Percentiles rank a stretch among this genome's conserved stretches.
These are phyloP conservation scores for Pseudotsuga menziesii DNA, from an alignment of 75 land plant genomes.

Conservation along the genomic window DNA sequence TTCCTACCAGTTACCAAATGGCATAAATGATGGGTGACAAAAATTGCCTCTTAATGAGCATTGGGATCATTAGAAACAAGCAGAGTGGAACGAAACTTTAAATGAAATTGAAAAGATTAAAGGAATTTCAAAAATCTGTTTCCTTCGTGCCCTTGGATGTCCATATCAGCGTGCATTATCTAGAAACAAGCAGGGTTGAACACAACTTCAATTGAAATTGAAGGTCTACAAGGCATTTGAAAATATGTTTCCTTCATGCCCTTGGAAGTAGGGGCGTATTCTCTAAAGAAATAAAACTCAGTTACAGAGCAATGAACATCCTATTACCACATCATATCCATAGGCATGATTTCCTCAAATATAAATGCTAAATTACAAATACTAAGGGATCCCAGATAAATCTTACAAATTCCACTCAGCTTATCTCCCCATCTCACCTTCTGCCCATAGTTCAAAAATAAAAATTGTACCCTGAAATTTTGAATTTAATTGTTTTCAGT, in stretches of 20 bases:
- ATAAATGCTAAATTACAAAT: not conserved
- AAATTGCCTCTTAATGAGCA: too few species aligned
- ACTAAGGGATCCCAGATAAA: not conserved
- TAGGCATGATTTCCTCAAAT: too few species aligned
- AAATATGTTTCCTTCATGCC: too few species aligned
- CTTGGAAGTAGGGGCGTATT: not conserved
- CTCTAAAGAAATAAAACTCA: too few species aligned
- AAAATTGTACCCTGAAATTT: not conserved
- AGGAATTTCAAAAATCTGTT: not conserved
- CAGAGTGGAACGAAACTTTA: not conserved
- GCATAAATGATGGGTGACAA: not conserved
- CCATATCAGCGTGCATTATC: too few species aligned
- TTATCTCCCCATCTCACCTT: not conserved
- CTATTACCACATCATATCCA: too few species aligned
- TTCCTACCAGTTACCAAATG: too few species aligned
- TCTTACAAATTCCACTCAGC: not conserved
- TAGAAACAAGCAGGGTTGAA: too few species aligned
- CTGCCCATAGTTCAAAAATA: not conserved
- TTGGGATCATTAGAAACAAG: not conserved
- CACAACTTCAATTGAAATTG: not conserved
- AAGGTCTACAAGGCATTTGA: too few species aligned
- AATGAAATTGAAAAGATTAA: not conserved
- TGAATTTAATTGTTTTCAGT: not conserved
- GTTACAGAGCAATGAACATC: too few species aligned
- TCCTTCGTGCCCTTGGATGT: too few species aligned